phyloP scores from a whole-genome alignment of 768 basidiomycete genomes.

The Leccinum imitatum region DNA sequence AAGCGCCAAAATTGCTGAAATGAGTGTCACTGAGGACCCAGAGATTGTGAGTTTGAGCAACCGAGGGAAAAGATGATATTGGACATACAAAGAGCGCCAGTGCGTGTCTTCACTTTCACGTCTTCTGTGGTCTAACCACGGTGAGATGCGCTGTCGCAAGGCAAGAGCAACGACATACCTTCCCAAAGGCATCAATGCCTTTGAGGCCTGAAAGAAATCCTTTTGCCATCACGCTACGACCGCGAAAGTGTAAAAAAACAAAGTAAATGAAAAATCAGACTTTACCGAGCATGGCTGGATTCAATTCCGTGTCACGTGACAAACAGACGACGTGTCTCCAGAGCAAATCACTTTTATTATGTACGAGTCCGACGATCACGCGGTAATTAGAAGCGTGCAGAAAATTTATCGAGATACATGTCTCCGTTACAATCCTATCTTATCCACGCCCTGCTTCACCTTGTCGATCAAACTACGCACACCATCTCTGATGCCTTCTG shows the following conservation, averaged over 20 bases:
- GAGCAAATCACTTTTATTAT: neutral
- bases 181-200: constrained; percentile 98
- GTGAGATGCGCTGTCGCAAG: constrained; percentile 13
- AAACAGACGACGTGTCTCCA: constrained; percentile 23
- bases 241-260: constrained; percentile 6
- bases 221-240: constrained; percentile 61
- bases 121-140: constrained; percentile 88
- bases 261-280: constrained; percentile 6
- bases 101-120: constrained; percentile 98
- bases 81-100: constrained; percentile 81
- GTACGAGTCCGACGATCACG: neutral
- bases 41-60: constrained; percentile 10
- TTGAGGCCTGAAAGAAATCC: constrained; percentile 75
- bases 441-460: constrained; percentile 83
- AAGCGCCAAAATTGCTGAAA: constrained; percentile 85
- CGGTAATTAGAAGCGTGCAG: neutral
- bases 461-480: constrained; percentile 85
- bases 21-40: constrained; percentile 70
- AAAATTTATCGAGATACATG: too few species aligned
- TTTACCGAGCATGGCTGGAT: neutral
- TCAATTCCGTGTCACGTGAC: constrained; percentile 25
- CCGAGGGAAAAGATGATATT: neutral
- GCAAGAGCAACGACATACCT: constrained; percentile 52
- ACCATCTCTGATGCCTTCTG: constrained; percentile 88
- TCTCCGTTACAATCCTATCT: constrained; percentile 37